Percentiles rank a stretch among this genome's conserved stretches.
Conservation (phyloP, 202 grass and related monocot species). For the Hordeum pubiflorum region DNA sequence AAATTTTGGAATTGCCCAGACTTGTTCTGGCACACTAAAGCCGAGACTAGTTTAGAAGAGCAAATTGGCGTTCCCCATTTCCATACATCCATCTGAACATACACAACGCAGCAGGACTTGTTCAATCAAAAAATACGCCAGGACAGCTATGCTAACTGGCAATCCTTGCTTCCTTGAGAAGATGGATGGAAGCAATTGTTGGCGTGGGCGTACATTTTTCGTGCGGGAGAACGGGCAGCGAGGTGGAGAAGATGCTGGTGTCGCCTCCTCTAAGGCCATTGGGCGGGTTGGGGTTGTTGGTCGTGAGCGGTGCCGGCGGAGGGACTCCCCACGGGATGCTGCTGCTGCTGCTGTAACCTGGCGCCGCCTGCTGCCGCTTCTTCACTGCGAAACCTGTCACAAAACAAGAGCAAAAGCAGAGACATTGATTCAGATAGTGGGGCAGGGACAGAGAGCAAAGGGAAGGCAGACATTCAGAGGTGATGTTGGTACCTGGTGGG, state of each 20-base stretch:
- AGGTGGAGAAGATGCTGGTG: slow-evolving; percentile 78
- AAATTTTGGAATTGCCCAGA: neutral
- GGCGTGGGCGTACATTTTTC: slow-evolving; percentile 45
- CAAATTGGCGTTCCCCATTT: neutral
- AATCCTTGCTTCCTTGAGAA: neutral
- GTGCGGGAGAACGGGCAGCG: slow-evolving; percentile 66
- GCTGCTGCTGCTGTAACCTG: slow-evolving; percentile 19
- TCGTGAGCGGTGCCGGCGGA: neutral
- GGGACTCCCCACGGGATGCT: slow-evolving; percentile 31
- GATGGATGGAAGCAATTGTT: neutral
- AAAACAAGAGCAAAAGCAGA: neutral
- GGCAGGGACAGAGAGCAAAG: neutral
- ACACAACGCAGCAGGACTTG: no score
- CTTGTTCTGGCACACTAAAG: neutral
- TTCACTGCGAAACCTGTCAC: slow-evolving; percentile 19
- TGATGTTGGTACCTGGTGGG: slow-evolving; percentile 21
- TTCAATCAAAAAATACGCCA: no score
- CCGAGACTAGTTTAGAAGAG: neutral
- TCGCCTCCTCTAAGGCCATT: slow-evolving; percentile 23
- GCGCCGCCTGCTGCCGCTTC: slow-evolving; percentile 6
- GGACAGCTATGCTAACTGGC: neutral
- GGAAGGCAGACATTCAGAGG: neutral
- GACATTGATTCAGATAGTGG: neutral
- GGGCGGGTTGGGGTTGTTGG: neutral
- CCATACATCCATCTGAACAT: neutral